A percentile compares a stretch with the other conserved stretches of the same genome.
phyloP scores from a whole-genome alignment of 495 filamentous ascomycete species.

The Penicillium chermesinum region DNA sequence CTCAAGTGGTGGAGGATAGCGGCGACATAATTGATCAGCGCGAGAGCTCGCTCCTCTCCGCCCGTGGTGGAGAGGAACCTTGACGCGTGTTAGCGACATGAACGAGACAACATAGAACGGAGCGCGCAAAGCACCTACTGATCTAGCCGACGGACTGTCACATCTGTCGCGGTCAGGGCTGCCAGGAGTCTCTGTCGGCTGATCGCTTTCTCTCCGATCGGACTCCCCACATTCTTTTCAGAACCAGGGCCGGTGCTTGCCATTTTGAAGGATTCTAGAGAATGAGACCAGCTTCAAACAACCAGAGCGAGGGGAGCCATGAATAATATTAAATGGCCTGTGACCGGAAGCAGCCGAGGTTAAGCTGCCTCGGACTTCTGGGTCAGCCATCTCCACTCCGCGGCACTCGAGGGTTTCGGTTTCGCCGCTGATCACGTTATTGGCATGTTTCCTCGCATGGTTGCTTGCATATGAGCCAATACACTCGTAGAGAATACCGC shows the following conservation, averaged over 20 bases:
- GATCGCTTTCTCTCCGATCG: slow-evolving; percentile 20
- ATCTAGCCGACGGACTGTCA: slow-evolving; percentile 32
- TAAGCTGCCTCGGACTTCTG: background rate
- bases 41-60: slow-evolving; percentile 34
- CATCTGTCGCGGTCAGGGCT: slow-evolving; percentile 31
- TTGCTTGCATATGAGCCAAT: too few species aligned
- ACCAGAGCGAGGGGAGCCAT: background rate
- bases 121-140: slow-evolving; percentile 23
- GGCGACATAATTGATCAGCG: slow-evolving; percentile 36
- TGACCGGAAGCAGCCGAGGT: background rate
- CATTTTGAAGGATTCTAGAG: background rate
- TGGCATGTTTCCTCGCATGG: too few species aligned
- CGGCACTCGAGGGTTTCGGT: background rate
- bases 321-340: background rate
- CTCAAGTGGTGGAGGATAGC: slow-evolving; percentile 39
- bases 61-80: slow-evolving; percentile 32
- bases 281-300: background rate
- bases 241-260: background rate
- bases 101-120: background rate
- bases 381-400: background rate
- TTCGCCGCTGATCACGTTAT: too few species aligned
- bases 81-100: background rate
- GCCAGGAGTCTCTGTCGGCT: slow-evolving; percentile 26
- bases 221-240: slow-evolving; percentile 25
- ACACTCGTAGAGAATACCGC: too few species aligned